Conservation (phyloP, 2,329 filamentous ascomycete genomes). For the Fusarium lateritium region DNA sequence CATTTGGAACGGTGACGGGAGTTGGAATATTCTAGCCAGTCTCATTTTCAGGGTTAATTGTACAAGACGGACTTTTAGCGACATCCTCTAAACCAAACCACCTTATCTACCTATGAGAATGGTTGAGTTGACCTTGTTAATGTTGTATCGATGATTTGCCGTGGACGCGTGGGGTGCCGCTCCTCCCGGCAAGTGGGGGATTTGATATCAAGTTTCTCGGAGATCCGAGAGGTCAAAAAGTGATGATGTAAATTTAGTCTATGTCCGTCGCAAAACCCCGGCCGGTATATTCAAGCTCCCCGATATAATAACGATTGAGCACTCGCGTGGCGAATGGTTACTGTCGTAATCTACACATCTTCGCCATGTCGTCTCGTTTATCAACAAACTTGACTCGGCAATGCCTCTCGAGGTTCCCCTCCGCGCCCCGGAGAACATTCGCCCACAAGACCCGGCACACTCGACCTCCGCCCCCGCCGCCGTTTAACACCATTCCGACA, state of each 20-base stretch:
- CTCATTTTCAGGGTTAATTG: conserved; percentile 22
- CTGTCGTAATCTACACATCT: background rate
- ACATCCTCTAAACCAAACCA: background rate
- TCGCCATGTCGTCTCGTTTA: conserved; percentile 37
- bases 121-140: conserved; percentile 4
- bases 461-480: conserved; percentile 43
- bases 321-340: background rate
- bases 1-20: conserved; percentile 38
- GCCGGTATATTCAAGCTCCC: conserved; percentile 32
- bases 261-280: conserved; percentile 31
- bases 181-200: conserved; percentile 45
- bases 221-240: conserved; percentile 41
- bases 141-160: conserved; percentile 27
- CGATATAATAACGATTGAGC: background rate
- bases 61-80: conserved; percentile 4
- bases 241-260: conserved; percentile 25
- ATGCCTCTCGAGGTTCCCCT: conserved; percentile 22
- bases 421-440: conserved; percentile 27
- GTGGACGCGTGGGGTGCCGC: conserved; percentile 36
- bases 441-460: conserved; percentile 34
- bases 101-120: too few relatives aligned
- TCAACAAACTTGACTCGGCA: conserved; percentile 30
- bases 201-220: conserved; percentile 24
- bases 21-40: conserved; percentile 25
- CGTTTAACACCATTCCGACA: conserved; percentile 62